phyloP scores from a whole-genome alignment of 805 yeast genomes.

The Wickerhamiella sergipiensis region DNA sequence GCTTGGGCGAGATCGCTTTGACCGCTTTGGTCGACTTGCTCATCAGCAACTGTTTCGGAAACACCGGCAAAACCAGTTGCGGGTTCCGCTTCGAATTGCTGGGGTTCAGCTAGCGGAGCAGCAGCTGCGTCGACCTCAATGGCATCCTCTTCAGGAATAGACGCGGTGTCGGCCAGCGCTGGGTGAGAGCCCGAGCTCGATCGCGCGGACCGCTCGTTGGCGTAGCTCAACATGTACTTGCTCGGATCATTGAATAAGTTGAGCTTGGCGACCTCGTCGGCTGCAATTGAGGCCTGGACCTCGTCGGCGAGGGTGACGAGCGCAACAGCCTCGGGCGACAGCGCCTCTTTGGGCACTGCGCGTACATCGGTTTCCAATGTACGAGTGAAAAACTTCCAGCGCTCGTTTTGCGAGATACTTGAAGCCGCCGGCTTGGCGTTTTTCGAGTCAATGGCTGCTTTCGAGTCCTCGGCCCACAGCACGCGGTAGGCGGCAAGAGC shows the following conservation, averaged over 20 bases:
- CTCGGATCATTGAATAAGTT: background rate
- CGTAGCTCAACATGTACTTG: background rate
- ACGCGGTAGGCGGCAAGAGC: slow-evolving; percentile 8
- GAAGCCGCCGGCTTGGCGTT: background rate
- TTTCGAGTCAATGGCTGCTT: background rate
- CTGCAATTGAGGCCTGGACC: background rate
- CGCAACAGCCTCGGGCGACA: background rate
- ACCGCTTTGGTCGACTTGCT: too few relatives aligned
- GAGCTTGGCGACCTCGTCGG: background rate
- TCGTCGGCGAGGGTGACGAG: background rate
- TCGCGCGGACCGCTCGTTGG: background rate
- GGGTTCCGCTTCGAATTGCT: too few relatives aligned
- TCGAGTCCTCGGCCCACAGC: background rate
- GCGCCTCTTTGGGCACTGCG: background rate
- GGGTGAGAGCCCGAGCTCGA: background rate
- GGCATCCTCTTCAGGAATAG: background rate
- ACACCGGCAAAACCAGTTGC: too few relatives aligned
- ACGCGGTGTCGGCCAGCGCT: background rate
- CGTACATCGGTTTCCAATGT: slow-evolving; percentile 5
- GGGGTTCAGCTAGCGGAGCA: too few relatives aligned
- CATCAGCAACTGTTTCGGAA: too few relatives aligned
- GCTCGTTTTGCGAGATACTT: background rate
- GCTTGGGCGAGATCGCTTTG: too few relatives aligned
- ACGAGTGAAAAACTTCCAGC: slow-evolving; percentile 4
- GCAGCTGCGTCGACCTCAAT: too few relatives aligned